Evolutionary conservation across 495 filamentous ascomycete genomes (phyloP), one percentile per base, ranked within the genome.

Genomic region (Hypoxylon fragiforme): DNA sequence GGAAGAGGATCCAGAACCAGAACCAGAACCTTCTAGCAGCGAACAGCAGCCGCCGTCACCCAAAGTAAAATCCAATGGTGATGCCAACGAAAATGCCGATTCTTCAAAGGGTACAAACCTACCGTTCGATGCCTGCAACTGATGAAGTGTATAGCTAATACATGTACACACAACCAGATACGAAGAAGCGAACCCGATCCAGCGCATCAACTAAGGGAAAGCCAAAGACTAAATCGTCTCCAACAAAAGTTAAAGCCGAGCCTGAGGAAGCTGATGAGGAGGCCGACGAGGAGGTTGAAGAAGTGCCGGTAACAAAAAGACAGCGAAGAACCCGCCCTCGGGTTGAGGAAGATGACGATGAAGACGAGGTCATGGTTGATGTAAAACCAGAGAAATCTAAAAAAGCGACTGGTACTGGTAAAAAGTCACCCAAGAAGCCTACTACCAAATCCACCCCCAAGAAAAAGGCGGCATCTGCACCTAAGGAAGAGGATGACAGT

Each of bases 281-380:
- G 12, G 50, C 64, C 12, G 72, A 75, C 6, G 71, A 76, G 7
- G 68, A 78, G 2, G 73, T 66, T 14, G 75, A 77, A 16, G 78
- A 78, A 7, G 80, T 77, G 26, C 81, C 81, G n/a, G 70, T 77
- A 0, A 65, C 70, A 13, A 86, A 86, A 63, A 70, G 79, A 50
- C 69, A 67, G 9, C 65, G 80, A 34, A 69, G 62, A 53, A 64
- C 50, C n/a, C 68, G 73, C 20, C 69, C 58, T 18, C 63, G 69
- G 18, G 43, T 74, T 11, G 66, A 76, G 36, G 74, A 76, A 0
- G 63, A 68, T 1, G 73, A 78, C 0, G 73, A 75, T 1, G 72
- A 77, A 6, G 73, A 80, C 22, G 69, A 72, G 20, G 28, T 22
- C 12, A 77, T 72, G 69, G 65, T 64, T 15, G 73, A 76, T 46